These are phyloP conservation scores for Penicillium sp. DNA, from an alignment of 2,329 filamentous ascomycete species.

Conservation along the genomic window DNA sequence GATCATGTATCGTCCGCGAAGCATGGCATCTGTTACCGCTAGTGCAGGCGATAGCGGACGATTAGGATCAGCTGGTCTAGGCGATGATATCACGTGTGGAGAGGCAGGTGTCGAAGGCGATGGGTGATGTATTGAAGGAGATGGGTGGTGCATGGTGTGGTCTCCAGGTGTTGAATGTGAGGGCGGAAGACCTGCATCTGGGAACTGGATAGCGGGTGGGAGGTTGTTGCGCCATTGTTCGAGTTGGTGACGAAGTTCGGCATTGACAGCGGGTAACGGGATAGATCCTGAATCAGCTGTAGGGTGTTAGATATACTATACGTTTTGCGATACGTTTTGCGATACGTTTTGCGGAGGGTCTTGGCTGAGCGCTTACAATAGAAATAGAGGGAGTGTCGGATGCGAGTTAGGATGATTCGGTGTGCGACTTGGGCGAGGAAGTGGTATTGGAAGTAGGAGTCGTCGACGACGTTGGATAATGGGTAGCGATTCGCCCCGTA, in stretches of 20 bases:
- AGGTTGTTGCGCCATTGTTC: conserved; percentile 57
- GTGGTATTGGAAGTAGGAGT: conserved; percentile 58
- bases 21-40: conserved; percentile 41
- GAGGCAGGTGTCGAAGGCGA: conserved; percentile 21
- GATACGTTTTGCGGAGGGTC: neutral
- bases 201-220: conserved; percentile 49
- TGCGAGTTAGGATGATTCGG: conserved; percentile 56
- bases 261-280: conserved; percentile 50
- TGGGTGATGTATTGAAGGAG: conserved; percentile 22
- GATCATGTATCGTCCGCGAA: conserved; percentile 38
- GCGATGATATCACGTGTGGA: conserved; percentile 18
- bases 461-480: conserved; percentile 46
- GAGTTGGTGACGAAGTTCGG: conserved; percentile 56
- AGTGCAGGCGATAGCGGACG: conserved; percentile 34
- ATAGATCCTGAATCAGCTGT: conserved; percentile 43
- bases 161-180: conserved; percentile 21
- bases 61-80: conserved; percentile 16
- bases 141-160: conserved; percentile 21
- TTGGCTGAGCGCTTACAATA: conserved; percentile 36
- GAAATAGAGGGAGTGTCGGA: conserved; percentile 53
- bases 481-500: conserved; percentile 32
- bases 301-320: neutral
- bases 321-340: no score
- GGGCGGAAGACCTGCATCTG: conserved; percentile 26
- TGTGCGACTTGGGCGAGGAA: conserved; percentile 59